These are phyloP conservation scores for Phytophthora hibernalis DNA, from an alignment of 352 stramenopile genomes.

Conservation along the genomic window DNA sequence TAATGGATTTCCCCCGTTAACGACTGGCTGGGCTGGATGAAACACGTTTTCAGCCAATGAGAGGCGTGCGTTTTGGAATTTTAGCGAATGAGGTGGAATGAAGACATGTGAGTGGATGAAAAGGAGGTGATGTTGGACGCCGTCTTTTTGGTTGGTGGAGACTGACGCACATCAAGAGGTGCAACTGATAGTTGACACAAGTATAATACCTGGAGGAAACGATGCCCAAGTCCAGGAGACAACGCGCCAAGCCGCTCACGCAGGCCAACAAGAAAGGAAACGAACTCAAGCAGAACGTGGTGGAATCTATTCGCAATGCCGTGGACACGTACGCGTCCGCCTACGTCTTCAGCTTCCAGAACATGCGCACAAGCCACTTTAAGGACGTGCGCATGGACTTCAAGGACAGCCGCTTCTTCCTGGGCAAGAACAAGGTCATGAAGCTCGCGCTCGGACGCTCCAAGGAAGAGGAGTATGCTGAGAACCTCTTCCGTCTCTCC, in stretches of 20 bases:
- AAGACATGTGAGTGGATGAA: conserved; percentile 72
- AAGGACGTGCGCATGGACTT: conserved; percentile 98
- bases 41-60: conserved; percentile 53
- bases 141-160: conserved; percentile 66
- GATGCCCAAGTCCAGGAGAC: conserved; percentile 91
- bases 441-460: conserved; percentile 95
- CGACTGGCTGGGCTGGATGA: conserved; percentile 61
- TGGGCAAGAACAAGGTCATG: conserved; percentile 99
- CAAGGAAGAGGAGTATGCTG: conserved; percentile 96
- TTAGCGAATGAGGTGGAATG: conserved; percentile 43
- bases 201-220: conserved; percentile 15
- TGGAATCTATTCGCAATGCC: conserved; percentile 93
- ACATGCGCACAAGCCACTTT: conserved; percentile 99
- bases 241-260: conserved; percentile 92
- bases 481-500: conserved; percentile 94
- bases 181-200: conserved; percentile 21
- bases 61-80: background rate
- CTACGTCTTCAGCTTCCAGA: conserved; percentile 98
- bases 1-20: conserved; percentile 30
- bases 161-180: conserved; percentile 26
- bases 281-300: conserved; percentile 95
- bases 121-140: conserved; percentile 21
- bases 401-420: conserved; percentile 95
- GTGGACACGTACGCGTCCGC: conserved; percentile 94
- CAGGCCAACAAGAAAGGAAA: conserved; percentile 96